phyloP scores from a whole-genome alignment of 2,329 filamentous ascomycete species.

The Hirsutella rhossiliensis region DNA sequence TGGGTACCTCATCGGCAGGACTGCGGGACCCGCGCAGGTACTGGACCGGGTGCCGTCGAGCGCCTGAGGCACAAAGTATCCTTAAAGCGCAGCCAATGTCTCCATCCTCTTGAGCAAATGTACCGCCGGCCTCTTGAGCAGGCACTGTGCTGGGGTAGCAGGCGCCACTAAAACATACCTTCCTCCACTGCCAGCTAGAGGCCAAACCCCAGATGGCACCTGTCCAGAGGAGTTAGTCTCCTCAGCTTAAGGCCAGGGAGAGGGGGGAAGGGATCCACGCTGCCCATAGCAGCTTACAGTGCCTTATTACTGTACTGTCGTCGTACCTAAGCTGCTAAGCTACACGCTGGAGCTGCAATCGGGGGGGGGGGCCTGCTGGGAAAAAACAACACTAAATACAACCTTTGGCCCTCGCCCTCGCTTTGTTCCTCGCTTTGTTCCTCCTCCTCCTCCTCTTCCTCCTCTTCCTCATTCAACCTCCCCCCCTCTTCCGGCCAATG shows the following conservation, averaged over 20 bases:
- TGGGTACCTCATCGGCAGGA: no score
- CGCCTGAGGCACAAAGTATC: no score
- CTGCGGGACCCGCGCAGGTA: no score
- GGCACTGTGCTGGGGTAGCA: no score
- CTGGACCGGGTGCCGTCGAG: no score
- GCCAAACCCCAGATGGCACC: background rate
- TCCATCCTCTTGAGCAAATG: no score
- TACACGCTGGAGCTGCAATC: no score
- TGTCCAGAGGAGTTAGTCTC: background rate
- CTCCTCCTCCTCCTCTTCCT: background rate
- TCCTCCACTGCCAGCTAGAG: background rate
- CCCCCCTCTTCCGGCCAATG: background rate
- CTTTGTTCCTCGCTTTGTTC: background rate
- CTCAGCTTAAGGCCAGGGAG: background rate
- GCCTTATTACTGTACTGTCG: background rate
- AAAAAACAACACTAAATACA: no score
- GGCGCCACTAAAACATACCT: background rate
- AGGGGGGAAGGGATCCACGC: background rate
- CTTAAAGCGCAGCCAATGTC: no score
- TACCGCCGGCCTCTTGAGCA: no score
- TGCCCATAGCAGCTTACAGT: background rate
- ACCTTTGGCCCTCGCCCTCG: background rate
- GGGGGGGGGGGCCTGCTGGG: no score
- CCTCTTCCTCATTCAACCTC: background rate
- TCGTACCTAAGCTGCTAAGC: background rate